These are phyloP conservation scores for Cytospora paraplurivora DNA, from an alignment of 2,329 filamentous ascomycete genomes.

Conservation along the genomic window DNA sequence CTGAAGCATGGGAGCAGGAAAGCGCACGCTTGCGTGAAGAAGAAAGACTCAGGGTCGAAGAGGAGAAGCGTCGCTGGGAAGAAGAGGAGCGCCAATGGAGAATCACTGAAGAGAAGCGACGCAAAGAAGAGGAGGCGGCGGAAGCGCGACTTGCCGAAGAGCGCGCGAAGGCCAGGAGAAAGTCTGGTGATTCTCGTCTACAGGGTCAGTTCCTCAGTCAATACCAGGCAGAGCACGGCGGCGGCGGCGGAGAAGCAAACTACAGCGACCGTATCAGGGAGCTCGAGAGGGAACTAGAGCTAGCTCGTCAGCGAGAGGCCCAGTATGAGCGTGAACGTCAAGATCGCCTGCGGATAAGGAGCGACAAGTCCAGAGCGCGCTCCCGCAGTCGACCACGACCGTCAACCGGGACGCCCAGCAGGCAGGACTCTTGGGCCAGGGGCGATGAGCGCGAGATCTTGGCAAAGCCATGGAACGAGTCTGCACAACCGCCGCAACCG, in stretches of 20 bases:
- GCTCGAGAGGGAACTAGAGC: slow-evolving; percentile 71
- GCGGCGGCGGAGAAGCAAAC: slow-evolving; percentile 43
- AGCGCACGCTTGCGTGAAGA: slow-evolving; percentile 60
- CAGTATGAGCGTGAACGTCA: slow-evolving; percentile 62
- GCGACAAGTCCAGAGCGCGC: slow-evolving; percentile 39
- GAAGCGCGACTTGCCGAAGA: slow-evolving; percentile 69
- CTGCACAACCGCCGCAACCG: slow-evolving; percentile 32
- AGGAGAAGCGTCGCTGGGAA: slow-evolving; percentile 74
- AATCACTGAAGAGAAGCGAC: slow-evolving; percentile 65
- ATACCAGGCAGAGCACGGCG: slow-evolving; percentile 72
- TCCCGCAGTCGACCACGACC: slow-evolving; percentile 46
- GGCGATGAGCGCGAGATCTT: slow-evolving; percentile 60
- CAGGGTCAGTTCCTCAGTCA: slow-evolving; percentile 85
- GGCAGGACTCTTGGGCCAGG: slow-evolving; percentile 65
- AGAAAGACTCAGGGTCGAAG: slow-evolving; percentile 61
- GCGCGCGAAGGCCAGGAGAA: slow-evolving; percentile 59
- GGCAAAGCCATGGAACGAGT: slow-evolving; percentile 53
- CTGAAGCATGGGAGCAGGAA: slow-evolving; percentile 65
- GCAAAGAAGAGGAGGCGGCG: slow-evolving; percentile 72
- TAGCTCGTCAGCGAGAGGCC: slow-evolving; percentile 63
- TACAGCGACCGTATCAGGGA: slow-evolving; percentile 74
- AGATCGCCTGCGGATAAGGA: slow-evolving; percentile 46
- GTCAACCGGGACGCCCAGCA: slow-evolving; percentile 42
- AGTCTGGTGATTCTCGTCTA: slow-evolving; percentile 64
- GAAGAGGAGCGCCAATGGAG: slow-evolving; percentile 78